These are phyloP conservation scores for Backusella tarrabulga DNA, from an alignment of 192 early-diverging fungal species.

Conservation along the genomic window DNA sequence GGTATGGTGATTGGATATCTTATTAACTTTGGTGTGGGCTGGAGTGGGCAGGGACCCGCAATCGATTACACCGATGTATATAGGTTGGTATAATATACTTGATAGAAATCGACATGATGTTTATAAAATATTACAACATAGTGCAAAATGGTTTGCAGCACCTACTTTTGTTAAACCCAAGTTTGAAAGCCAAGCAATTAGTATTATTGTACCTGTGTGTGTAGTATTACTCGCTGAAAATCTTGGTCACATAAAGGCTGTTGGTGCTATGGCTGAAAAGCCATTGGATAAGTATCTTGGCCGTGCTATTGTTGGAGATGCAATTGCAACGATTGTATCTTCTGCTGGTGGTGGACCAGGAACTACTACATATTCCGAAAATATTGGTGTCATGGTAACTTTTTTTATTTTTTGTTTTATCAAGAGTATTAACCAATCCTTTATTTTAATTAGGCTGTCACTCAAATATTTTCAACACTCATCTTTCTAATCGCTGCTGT, in stretches of 20 bases:
- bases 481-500: constrained; percentile 53
- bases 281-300: constrained; percentile 53
- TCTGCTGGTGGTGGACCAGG: constrained; percentile 47
- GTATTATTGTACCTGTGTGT: constrained; percentile 52
- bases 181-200: constrained; percentile 48
- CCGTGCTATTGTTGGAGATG: constrained; percentile 55
- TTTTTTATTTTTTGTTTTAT: neutral
- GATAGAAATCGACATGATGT: neutral
- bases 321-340: constrained; percentile 53
- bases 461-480: constrained; percentile 52
- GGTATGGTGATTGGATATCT: constrained; percentile 44
- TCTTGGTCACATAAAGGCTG: constrained; percentile 57
- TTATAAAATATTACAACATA: neutral
- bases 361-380: constrained; percentile 58
- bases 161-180: constrained; percentile 43
- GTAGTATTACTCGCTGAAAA: constrained; percentile 57
- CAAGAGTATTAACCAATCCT: no score
- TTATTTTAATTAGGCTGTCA: constrained; percentile 33
- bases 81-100: neutral
- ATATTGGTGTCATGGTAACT: constrained; percentile 53
- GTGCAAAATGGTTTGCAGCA: constrained; percentile 49
- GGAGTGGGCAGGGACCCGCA: constrained; percentile 28
- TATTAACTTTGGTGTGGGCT: constrained; percentile 38
- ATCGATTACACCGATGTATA: constrained; percentile 40
- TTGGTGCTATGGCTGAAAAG: constrained; percentile 45